Evolutionary conservation across 257 asterid genomes (phyloP), one percentile per base, ranked within the genome.

Genomic region (Thymus quinquecostatus): DNA sequence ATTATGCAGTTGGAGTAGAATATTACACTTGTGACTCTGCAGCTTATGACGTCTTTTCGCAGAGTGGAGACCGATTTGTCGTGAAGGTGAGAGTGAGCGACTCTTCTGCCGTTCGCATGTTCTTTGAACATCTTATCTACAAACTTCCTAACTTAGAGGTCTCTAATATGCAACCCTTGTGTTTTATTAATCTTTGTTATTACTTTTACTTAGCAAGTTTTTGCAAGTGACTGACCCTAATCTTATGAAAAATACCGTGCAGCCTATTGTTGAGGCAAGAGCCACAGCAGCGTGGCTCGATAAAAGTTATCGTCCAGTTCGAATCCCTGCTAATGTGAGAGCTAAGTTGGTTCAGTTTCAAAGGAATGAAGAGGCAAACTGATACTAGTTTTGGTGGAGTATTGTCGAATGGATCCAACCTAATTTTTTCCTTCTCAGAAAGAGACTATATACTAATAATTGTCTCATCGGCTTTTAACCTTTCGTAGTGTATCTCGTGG

Each of bases 281-380:
- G 96, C 85, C 30, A 89, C 89, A 12, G 95, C 91, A 60, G 97
- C 81, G 63, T 95, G 95, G 92, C 97, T 92, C 63, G 91, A 89
- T 77, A 92, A 87, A 80, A 89, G 81, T 81, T 95, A 88, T 55
- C 91, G 92, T 10, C 97, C 99, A 10, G 78, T 88, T 33, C 96
- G 97, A 7, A 85, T 95, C 43, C 99, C 98, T 38, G 21, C 89
- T 9, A 90, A 86, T 4, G 67, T 86, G 69, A 84, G 81, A 76
- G 83, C 96, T 28, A 95, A 88, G 79, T 33, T 89, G 30, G 82
- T 81, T 73, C 86, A 82, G 69, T 91, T 88, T 79, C 78, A 88
- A 65, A 82, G 85, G 34, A 67, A 72, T 36, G 87, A 80, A 71
- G 91, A 87, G 21, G 64, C 79, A 45, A 82, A 60, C 38, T 79